phyloP scores from a whole-genome alignment of 2,329 filamentous ascomycete genomes.

The Ceratocystis colombiana region DNA sequence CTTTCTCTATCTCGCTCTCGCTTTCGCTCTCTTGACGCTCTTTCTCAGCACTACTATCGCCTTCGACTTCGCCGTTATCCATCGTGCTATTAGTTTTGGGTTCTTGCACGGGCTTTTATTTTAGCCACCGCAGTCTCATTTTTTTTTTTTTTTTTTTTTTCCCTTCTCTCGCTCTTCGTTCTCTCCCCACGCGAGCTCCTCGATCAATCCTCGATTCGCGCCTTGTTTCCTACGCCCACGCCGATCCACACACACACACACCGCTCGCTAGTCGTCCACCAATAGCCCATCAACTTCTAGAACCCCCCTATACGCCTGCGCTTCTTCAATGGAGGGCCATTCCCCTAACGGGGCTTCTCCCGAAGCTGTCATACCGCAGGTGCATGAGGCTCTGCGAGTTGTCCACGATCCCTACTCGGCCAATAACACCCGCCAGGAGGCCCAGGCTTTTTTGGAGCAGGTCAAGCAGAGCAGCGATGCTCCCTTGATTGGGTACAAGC shows the following conservation, averaged over 20 bases:
- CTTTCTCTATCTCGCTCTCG: not conserved
- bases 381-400: slow-evolving; percentile 75
- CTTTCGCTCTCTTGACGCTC: not conserved
- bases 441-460: slow-evolving; percentile 74
- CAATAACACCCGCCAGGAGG: slow-evolving; percentile 72
- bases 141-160: not conserved
- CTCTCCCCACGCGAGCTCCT: not conserved
- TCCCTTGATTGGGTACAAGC: slow-evolving; percentile 70
- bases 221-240: not conserved
- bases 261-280: not conserved
- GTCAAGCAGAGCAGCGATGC: slow-evolving; percentile 72
- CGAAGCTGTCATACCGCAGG: slow-evolving; percentile 49
- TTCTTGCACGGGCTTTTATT: not conserved
- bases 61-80: not conserved
- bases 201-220: slow-evolving; percentile 1
- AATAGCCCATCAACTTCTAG: not conserved
- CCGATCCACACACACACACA: not conserved
- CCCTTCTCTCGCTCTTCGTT: not conserved
- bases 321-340: slow-evolving; percentile 25
- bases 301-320: not conserved
- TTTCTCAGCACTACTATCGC: not conserved
- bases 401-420: slow-evolving; percentile 74
- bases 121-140: no score
- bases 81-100: not conserved
- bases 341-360: slow-evolving; percentile 33